phyloP scores from a whole-genome alignment of 1,139 yeast species.

The Arxiozyma slooffiae region DNA sequence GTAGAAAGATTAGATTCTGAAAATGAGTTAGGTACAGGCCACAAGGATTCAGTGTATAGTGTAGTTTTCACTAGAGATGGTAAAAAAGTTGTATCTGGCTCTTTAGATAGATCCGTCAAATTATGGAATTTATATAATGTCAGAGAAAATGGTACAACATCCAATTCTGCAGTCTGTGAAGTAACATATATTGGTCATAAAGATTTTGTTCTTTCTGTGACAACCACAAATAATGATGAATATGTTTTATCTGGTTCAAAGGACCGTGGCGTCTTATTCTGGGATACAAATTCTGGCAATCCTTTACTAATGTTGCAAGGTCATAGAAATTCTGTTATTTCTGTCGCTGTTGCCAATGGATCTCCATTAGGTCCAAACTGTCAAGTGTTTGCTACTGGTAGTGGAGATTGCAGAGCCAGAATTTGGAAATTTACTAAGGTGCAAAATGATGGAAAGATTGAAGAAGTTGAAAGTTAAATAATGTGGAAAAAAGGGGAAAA shows the following conservation, averaged over 20 bases:
- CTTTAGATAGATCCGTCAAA: conserved; percentile 91
- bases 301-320: conserved; percentile 95
- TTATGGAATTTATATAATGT: conserved; percentile 73
- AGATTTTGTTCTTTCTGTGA: conserved; percentile 89
- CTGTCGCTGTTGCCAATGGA: conserved; percentile 82
- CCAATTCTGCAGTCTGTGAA: conserved; percentile 42
- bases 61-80: conserved; percentile 92
- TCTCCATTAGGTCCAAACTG: conserved; percentile 46
- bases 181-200: conserved; percentile 93
- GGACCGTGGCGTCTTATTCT: conserved; percentile 93
- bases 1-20: conserved; percentile 92
- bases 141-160: conserved; percentile 25
- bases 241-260: conserved; percentile 91
- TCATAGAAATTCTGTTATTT: conserved; percentile 89
- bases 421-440: conserved; percentile 58
- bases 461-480: conserved; percentile 5
- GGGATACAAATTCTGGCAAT: conserved; percentile 91
- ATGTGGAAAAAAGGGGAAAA: not conserved
- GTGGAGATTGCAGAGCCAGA: conserved; percentile 96
- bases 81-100: conserved; percentile 86
- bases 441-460: conserved; percentile 3
- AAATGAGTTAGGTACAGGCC: conserved; percentile 80
- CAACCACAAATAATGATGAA: conserved; percentile 88
- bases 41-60: conserved; percentile 90
- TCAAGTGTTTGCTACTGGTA: conserved; percentile 88